These are phyloP conservation scores for Epichloe gansuensis DNA, from an alignment of 2,329 filamentous ascomycete genomes.

Conservation along the genomic window DNA sequence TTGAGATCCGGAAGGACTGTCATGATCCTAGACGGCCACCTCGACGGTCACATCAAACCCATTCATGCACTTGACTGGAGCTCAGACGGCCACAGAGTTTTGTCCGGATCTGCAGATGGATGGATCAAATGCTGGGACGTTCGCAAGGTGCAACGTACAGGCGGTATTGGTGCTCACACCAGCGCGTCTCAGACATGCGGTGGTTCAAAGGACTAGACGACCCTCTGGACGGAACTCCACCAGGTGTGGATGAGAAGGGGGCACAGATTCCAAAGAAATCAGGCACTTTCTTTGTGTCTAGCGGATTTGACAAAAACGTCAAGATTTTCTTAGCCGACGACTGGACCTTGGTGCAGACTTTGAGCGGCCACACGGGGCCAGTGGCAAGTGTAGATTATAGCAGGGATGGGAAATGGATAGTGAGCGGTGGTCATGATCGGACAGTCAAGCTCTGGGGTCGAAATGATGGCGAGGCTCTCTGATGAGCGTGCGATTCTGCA, in stretches of 20 bases:
- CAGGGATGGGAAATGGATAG: slow-evolving; percentile 78
- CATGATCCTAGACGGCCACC: slow-evolving; percentile 85
- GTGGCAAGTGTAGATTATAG: slow-evolving; percentile 86
- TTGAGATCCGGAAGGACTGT: slow-evolving; percentile 81
- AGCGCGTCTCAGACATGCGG: slow-evolving; percentile 79
- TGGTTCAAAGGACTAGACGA: slow-evolving; percentile 89
- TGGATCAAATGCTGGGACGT: slow-evolving; percentile 99
- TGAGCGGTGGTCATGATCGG: slow-evolving; percentile 84
- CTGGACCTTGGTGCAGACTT: slow-evolving; percentile 77
- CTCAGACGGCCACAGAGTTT: slow-evolving; percentile 75
- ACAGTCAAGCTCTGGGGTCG: slow-evolving; percentile 95
- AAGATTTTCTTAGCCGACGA: slow-evolving; percentile 95
- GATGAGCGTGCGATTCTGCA: slow-evolving; percentile 4
- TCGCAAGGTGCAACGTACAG: slow-evolving; percentile 70
- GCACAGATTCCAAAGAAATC: slow-evolving; percentile 63
- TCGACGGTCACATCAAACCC: slow-evolving; percentile 71
- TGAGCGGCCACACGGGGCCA: slow-evolving; percentile 84
- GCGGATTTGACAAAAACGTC: slow-evolving; percentile 88
- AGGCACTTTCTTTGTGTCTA: slow-evolving; percentile 80
- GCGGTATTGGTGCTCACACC: slow-evolving; percentile 79
- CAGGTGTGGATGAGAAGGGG: slow-evolving; percentile 53
- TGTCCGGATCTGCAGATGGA: slow-evolving; percentile 86
- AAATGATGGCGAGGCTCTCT: slow-evolving; percentile 54
- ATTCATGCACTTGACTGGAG: slow-evolving; percentile 93
- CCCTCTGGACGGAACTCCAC: slow-evolving; percentile 46